Conservation (phyloP, 2,329 filamentous ascomycete genomes). For the Plectosphaerella cucumerina region DNA sequence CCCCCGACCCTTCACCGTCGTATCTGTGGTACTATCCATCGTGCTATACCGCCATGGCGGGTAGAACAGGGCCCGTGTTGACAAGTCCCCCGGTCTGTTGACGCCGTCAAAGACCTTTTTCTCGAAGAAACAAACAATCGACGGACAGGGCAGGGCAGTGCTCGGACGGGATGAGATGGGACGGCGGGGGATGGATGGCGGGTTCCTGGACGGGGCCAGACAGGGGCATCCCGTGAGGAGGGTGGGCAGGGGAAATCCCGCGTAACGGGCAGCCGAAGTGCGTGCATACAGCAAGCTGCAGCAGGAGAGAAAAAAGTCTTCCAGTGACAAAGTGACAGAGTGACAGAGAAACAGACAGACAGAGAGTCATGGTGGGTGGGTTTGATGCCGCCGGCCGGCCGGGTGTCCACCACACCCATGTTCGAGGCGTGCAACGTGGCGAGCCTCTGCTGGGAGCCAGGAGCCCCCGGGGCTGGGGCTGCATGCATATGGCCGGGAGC, state of each 20-base stretch:
- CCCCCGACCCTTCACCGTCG: too few relatives aligned
- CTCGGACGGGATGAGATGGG: too few relatives aligned
- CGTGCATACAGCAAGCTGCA: not conserved
- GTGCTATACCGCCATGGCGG: too few relatives aligned
- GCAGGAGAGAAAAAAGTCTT: not conserved
- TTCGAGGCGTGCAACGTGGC: constrained; percentile 16
- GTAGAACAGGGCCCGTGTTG: too few relatives aligned
- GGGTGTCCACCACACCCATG: constrained; percentile 3
- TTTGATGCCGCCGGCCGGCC: not conserved
- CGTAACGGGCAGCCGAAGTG: not conserved
- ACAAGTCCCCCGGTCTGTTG: too few relatives aligned
- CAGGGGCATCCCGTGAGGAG: not conserved
- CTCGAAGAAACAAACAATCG: too few relatives aligned
- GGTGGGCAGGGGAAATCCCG: constrained; percentile 2
- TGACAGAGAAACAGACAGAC: not conserved
- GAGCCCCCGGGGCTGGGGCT: constrained; percentile 3
- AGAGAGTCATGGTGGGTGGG: not conserved
- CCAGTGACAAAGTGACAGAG: not conserved
- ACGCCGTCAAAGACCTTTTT: too few relatives aligned
- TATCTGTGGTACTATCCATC: too few relatives aligned
- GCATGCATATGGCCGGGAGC: too few relatives aligned
- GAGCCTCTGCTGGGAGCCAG: constrained; percentile 6
- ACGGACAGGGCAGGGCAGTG: too few relatives aligned
- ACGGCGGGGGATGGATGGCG: not conserved
- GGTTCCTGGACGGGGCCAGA: not conserved